Evolutionary conservation across 2,329 filamentous ascomycete species (phyloP).

Genomic region (Diaporthe sp.): DNA sequence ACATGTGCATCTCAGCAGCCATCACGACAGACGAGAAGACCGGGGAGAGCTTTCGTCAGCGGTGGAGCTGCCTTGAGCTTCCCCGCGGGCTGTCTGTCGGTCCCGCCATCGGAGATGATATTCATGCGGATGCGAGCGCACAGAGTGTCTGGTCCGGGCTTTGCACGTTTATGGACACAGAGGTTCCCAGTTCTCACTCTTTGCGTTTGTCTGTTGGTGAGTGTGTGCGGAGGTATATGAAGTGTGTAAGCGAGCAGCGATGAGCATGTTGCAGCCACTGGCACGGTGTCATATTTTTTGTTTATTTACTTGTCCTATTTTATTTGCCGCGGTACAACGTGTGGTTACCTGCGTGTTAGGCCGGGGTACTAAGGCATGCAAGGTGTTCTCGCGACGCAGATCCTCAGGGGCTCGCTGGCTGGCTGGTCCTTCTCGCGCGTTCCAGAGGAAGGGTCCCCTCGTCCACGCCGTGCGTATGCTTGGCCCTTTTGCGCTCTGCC

Average conservation of each 20-base stretch:
- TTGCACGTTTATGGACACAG: not conserved
- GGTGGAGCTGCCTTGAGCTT: constrained; percentile 11
- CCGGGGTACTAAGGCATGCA: constrained; percentile 21
- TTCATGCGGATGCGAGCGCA: constrained; percentile 12
- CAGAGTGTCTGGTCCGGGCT: not conserved
- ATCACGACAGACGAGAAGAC: not conserved
- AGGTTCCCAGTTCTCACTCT: not conserved
- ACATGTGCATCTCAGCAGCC: not conserved
- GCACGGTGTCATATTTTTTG: constrained; percentile 16
- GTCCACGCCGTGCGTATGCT: not conserved
- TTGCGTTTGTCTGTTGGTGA: not conserved
- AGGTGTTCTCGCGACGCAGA: constrained; percentile 30
- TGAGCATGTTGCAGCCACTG: constrained; percentile 10
- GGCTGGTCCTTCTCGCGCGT: constrained; percentile 22
- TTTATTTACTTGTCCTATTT: constrained; percentile 8
- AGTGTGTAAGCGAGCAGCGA: not conserved
- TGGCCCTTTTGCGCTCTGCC: not conserved
- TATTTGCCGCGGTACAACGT: constrained; percentile 15
- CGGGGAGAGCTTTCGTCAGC: not conserved
- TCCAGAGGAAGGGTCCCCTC: constrained; percentile 12
- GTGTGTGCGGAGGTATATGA: not conserved
- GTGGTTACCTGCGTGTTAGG: constrained; percentile 25
- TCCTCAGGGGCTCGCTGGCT: constrained; percentile 33
- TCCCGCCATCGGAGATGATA: constrained; percentile 31
- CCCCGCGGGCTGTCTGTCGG: constrained; percentile 11